Evolutionary conservation across 768 basidiomycete species (phyloP), one percentile per base, ranked within the genome.

Genomic region (Tulasnella sp.): DNA sequence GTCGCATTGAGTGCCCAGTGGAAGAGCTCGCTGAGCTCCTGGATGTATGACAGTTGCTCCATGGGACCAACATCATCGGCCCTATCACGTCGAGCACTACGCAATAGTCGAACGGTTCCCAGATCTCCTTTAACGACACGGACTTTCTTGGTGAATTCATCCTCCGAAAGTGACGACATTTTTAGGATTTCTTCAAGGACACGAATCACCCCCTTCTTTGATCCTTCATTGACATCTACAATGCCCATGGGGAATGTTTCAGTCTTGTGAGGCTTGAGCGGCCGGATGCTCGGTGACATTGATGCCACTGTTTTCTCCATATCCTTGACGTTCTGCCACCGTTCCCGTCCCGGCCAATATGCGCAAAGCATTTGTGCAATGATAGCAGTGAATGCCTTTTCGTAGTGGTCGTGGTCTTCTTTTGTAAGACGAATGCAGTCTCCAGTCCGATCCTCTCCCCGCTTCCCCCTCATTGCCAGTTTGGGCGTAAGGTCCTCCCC

Each of bases 1-100:
- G n/a, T n/a, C n/a, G n/a, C n/a, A 20, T 11, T 58, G 20, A n/a
- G 42, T 42, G 44, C 73, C 37, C 20, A 22, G 37, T 75, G 73
- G 18, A 75, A 75, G 41, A 75, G 73, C 73, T 41, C 73, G 73
- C 73, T 46, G 34, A 75, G 37, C 73, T 64, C 60, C 31, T 28
- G 60, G 14, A 64, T 64, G 14, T 64, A 64, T 34, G 31, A 64
- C 60, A 64, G 60, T 24, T 64, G 60, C 60, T 64, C 60, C 60
- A 64, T 64, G 4, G 60, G 60, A 28, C n/a, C 31, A 20, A 64
- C n/a, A 64, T 64, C 60, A 34, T 64, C n/a, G n/a, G n/a, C 60
- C 31, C 18, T n/a, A 24, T 64, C 60, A n/a, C 60, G 60, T 14
- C 60, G 14, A n/a, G n/a, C 60, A 34, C n/a, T 64, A 34, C 12